Evolutionary conservation across 768 basidiomycete genomes (phyloP).

Genomic region (Lepiota brunneoincarnata): DNA sequence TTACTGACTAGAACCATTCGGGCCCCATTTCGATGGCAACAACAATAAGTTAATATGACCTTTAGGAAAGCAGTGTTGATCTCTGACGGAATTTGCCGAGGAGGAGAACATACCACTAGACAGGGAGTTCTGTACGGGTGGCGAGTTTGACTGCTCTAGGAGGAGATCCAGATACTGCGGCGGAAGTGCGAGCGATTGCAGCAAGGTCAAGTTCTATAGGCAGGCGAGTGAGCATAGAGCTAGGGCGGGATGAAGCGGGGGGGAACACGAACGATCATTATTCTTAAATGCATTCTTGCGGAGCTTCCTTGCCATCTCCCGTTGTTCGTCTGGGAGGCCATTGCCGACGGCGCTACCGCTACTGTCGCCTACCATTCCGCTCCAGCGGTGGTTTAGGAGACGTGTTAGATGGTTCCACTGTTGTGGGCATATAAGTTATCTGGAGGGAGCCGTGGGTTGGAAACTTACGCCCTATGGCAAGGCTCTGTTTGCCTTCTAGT

Average conservation of each 20-base stretch:
- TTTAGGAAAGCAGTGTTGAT: background rate
- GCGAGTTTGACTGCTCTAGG: constrained; percentile 14
- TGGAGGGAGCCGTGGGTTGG: background rate
- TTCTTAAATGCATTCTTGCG: constrained; percentile 79
- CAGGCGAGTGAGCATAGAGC: background rate
- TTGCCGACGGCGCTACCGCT: constrained; percentile 17
- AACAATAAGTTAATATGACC: too few species aligned
- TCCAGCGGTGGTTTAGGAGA: constrained; percentile 16
- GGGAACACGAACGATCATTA: constrained; percentile 40
- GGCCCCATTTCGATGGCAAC: too few species aligned
- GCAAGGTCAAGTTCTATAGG: constrained; percentile 54
- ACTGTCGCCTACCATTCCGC: constrained; percentile 31
- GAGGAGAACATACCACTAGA: background rate
- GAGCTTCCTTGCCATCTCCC: constrained; percentile 59
- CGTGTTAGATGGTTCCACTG: background rate
- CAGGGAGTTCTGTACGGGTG: background rate
- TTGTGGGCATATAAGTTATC: background rate
- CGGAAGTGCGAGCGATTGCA: constrained; percentile 81
- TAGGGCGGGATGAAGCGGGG: background rate
- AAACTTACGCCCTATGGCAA: background rate
- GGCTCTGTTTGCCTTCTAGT: constrained; percentile 17
- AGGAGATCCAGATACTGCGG: constrained; percentile 61
- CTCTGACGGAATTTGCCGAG: background rate
- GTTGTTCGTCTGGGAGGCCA: constrained; percentile 57
- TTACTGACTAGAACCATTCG: too few species aligned